Percentiles rank a stretch among this genome's conserved stretches.
These are phyloP conservation scores for Delitschia confertaspora DNA, from an alignment of 495 filamentous ascomycete species.

Conservation along the genomic window DNA sequence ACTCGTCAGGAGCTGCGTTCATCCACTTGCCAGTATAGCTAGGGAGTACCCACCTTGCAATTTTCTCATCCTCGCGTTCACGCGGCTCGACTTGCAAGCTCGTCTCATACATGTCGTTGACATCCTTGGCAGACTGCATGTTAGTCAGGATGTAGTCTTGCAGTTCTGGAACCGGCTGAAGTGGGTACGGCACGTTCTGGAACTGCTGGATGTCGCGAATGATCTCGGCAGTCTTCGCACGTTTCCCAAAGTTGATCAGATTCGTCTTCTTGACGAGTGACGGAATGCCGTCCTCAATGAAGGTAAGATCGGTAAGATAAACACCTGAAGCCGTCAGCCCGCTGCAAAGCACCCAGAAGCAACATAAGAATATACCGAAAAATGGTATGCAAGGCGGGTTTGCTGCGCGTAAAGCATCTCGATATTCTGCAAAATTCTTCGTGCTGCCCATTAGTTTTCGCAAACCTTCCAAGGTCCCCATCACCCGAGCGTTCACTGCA, in stretches of 20 bases:
- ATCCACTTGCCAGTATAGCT: constrained; percentile 8
- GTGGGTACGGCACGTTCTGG: constrained; percentile 87
- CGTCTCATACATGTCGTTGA: constrained; percentile 98
- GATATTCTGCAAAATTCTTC: constrained; percentile 96
- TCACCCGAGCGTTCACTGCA: constrained; percentile 77
- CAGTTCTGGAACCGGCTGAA: constrained; percentile 80
- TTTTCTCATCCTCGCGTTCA: constrained; percentile 93
- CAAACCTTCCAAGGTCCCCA: constrained; percentile 74
- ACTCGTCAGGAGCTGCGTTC: constrained; percentile 19
- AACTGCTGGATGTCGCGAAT: constrained; percentile 98
- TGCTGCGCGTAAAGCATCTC: constrained; percentile 81
- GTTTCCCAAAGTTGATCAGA: constrained; percentile 96
- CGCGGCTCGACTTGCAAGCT: constrained; percentile 86
- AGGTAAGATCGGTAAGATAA: constrained; percentile 94
- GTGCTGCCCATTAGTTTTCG: constrained; percentile 92
- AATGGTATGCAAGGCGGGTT: constrained; percentile 98
- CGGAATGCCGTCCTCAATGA: constrained; percentile 97
- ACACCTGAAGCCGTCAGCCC: constrained; percentile 53
- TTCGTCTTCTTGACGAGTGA: constrained; percentile 90
- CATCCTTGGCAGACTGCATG: constrained; percentile 86
- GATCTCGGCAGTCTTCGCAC: constrained; percentile 93
- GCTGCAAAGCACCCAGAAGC: constrained; percentile 5
- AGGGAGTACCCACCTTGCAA: constrained; percentile 72
- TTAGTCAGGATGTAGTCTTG: constrained; percentile 96
- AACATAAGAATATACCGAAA: constrained; percentile 57